Conservation (phyloP, 1,284 basidiomycete species). For the Ceratobasidium sp. region DNA sequence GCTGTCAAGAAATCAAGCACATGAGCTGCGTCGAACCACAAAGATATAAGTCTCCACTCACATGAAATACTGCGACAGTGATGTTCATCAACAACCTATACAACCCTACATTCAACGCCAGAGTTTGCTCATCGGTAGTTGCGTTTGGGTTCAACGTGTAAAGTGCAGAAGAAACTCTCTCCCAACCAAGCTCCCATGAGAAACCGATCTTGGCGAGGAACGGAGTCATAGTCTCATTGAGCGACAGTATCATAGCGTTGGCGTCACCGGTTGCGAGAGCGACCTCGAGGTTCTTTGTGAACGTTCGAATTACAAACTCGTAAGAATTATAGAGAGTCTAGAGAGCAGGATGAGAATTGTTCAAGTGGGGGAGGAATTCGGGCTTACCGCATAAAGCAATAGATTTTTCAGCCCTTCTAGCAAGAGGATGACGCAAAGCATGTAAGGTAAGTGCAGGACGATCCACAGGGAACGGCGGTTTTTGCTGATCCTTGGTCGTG, state of each 20-base stretch:
- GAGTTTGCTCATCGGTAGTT: too few species aligned
- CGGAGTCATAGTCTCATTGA: conserved; percentile 22
- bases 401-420: conserved; percentile 36
- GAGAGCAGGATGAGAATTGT: neutral
- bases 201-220: conserved; percentile 37
- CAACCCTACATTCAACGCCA: conserved; percentile 6
- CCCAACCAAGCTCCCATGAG: conserved; percentile 21
- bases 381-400: conserved; percentile 24
- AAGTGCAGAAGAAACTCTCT: neutral
- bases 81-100: conserved; percentile 40
- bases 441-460: conserved; percentile 24
- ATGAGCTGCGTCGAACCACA: neutral
- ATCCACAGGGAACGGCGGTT: conserved; percentile 42
- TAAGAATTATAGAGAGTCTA: conserved; percentile 33
- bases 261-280: neutral
- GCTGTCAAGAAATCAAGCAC: neutral
- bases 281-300: neutral
- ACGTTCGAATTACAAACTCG: conserved; percentile 1
- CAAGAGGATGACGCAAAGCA: conserved; percentile 35
- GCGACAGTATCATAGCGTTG: neutral
- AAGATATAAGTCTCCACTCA: neutral
- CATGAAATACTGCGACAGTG: conserved; percentile 13
- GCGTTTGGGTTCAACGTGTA: too few species aligned
- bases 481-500: conserved; percentile 37
- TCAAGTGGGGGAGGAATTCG: neutral